Evolutionary conservation across 371 early-diverging fungal species (phyloP), one percentile per base, ranked within the genome.

Genomic region (Nematocida minor): DNA sequence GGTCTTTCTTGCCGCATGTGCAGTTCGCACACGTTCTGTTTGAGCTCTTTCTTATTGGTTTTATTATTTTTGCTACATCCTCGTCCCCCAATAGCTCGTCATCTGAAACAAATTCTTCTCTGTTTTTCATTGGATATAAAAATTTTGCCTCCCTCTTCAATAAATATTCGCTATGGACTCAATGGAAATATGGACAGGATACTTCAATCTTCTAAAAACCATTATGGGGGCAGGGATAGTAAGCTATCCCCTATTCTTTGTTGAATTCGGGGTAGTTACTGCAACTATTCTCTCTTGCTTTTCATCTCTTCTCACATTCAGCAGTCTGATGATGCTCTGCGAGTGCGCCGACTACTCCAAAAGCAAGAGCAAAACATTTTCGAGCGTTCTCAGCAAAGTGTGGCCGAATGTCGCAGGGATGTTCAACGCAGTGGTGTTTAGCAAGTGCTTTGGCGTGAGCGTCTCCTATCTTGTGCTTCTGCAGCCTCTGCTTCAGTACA

Each of bases 401-500:
- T 64, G 34, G 29, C 77, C 77, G 7, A 22, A 36, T 4, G 20
- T 74, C 4, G 6, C 54, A 18, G 18, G 42, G 0, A 1, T 62
- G 18, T 74, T 74, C 27, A 74, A 64, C 38, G 47, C 29, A 20
- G 29, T 96, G 40, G 94, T 99, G 80, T 97, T 96, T 38, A 86
- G 96, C 81, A 99, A 99, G 83, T 99, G 99, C 83, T 96, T 97
- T 87, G 97, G 97, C 31, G 99, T 97, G 1, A 89, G 92, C n/a
- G 87, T 93, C 38, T 93, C 94, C n/a, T 99, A 99, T 83, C 85
- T 99, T 48, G 91, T 99, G 57, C 94, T 97, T 71, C 88, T 93
- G 71, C 93, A 94, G 60, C 93, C 94, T 54, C 83, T 97, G 66
- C 90, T 94, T 89, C 91, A 92, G 0, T 62, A 54, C 6, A 29